Base-by-base conservation (phyloP, 2,329 filamentous ascomycete genomes). In the Tolypocladium endophyticum region DNA sequence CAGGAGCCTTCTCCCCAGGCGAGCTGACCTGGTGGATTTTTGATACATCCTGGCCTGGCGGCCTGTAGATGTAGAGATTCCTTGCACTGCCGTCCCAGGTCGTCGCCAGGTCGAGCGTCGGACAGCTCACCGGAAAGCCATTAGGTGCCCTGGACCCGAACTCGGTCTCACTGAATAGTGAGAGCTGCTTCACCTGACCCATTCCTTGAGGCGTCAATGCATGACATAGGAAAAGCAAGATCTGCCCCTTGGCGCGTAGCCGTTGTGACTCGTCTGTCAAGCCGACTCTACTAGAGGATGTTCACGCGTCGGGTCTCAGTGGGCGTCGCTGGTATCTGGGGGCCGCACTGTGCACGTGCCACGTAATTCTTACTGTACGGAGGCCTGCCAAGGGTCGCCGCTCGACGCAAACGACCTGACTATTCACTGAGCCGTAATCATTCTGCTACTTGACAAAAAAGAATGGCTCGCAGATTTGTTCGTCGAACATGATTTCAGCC, bases 71-170 rank as follows among this genome's bases (percentile, higher is more conserved):
- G 64, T 88, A 81, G 23, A 97, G 77, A 56, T 86, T 85, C 56
- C 85, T 85, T 61, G 86, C 83, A 20, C 81, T 79, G n/a, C 81
- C 83, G 16, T 89, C 88, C 71, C 76, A 76, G 16, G 92, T 80
- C 6, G 87, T 87, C n/a, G 88, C 80, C 54, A 97, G 80, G 73
- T 97, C 90, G 77, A 96, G 89, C 11, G 87, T 88, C 20, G 92
- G 90, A 72, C 91, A 96, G 73, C 89, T 90, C 33, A 86, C 81
- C 39, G 93, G 79, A 57, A 88, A 81, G 55, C 79, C 76, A 41
- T 79, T 75, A 43, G 82, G 78, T 28, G 85, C 79, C 30, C 79
- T 78, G 54, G 79, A 74, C 57, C 81, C 77, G 62, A 87, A 79
- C 64, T 77, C 76, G 65, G 83, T 85, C 69, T 86, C 80, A 72